Evolutionary conservation across 805 yeast genomes (phyloP).

Genomic region (Metschnikowia aberdeeniae): DNA sequence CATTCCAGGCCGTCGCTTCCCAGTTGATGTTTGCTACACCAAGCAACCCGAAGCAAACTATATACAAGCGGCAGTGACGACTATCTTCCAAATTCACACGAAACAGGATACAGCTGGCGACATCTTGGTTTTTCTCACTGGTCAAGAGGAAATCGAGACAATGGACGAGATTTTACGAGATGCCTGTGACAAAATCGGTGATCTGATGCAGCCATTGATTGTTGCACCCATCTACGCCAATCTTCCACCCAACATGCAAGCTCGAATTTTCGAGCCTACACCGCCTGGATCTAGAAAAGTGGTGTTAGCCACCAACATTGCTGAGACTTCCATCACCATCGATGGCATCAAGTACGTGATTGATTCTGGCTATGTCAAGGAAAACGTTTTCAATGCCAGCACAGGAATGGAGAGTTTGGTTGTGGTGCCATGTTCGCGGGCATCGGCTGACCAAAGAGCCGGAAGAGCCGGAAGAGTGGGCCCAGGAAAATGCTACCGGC

Average conservation of each 20-base stretch:
- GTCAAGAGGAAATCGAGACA: conserved; percentile 92
- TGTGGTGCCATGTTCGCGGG: conserved; percentile 43
- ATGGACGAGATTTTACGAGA: conserved; percentile 68
- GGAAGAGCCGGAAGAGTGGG: conserved; percentile 48
- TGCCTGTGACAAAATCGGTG: conserved; percentile 60
- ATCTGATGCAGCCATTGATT: conserved; percentile 55
- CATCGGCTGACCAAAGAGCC: conserved; percentile 45
- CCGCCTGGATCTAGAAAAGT: conserved; percentile 78
- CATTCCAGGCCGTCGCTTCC: conserved; percentile 91
- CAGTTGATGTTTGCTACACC: conserved; percentile 82
- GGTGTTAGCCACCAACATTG: conserved; percentile 92
- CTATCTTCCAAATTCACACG: conserved; percentile 81
- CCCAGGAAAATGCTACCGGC: conserved; percentile 56
- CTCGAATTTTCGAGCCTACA: conserved; percentile 79
- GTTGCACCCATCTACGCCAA: conserved; percentile 90
- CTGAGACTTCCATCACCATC: conserved; percentile 45
- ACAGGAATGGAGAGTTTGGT: conserved; percentile 46
- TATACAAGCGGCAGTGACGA: conserved; percentile 81
- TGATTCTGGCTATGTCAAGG: conserved; percentile 45
- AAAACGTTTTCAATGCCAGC: conserved; percentile 37
- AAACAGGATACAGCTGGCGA: conserved; percentile 71
- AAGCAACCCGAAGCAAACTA: conserved; percentile 88
- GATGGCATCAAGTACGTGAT: conserved; percentile 42
- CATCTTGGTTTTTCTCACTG: conserved; percentile 85
- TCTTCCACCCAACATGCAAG: conserved; percentile 80